Percentiles rank a stretch among this genome's conserved stretches.
Evolutionary conservation across 306 rosid species (phyloP).

Genomic region (Quercus parvula): DNA sequence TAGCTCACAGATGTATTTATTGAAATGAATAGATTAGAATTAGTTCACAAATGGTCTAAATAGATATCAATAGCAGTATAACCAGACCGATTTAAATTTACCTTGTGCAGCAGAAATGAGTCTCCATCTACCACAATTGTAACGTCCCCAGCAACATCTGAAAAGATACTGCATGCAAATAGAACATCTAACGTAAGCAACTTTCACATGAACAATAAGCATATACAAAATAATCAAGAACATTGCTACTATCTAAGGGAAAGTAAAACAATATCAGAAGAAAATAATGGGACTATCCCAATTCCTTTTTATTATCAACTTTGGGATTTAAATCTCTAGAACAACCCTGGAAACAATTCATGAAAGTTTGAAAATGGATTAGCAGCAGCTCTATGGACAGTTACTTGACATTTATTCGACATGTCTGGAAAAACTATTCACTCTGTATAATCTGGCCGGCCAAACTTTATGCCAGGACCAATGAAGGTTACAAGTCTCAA

Average conservation of each 20-base stretch:
- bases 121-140: slow-evolving; percentile 75
- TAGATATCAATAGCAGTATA: neutral
- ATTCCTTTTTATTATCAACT: neutral
- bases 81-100: slow-evolving; percentile 9
- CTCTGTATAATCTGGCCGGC: too few species aligned
- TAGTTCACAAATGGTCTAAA: neutral
- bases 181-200: neutral
- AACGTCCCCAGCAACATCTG: slow-evolving; percentile 91
- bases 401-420: too few species aligned
- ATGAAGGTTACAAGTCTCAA: too few species aligned
- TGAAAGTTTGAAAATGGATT: too few species aligned
- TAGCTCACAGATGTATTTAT: neutral
- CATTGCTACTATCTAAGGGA: neutral
- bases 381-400: too few species aligned
- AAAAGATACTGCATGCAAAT: slow-evolving; percentile 57
- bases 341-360: too few species aligned
- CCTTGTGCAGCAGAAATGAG: slow-evolving; percentile 86
- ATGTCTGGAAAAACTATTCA: too few species aligned
- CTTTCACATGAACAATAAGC: slow-evolving; percentile 6
- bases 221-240: neutral
- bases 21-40: slow-evolving; percentile 1
- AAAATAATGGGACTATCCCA: neutral
- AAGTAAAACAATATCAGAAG: neutral
- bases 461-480: too few species aligned
- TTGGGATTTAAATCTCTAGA: neutral